phyloP scores from a whole-genome alignment of 805 yeast species.

The Cyberlindnera lachancei region DNA sequence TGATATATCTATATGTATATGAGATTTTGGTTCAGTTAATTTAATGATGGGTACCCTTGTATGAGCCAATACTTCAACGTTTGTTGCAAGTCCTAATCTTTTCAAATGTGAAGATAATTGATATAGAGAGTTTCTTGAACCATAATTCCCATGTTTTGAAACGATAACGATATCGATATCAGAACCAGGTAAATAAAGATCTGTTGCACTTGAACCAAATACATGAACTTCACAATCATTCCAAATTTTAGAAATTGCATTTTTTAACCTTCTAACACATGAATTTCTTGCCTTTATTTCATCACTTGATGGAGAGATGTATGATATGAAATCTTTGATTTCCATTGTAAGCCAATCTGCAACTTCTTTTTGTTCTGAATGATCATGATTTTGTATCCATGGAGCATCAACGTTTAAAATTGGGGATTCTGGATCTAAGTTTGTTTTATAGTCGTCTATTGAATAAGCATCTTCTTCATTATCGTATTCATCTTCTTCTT shows the following conservation, averaged over 20 bases:
- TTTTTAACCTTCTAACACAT: slow-evolving; percentile 54
- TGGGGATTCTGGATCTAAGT: slow-evolving; percentile 6
- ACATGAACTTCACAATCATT: slow-evolving; percentile 72
- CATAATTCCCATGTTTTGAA: slow-evolving; percentile 51
- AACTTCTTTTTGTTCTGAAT: slow-evolving; percentile 65
- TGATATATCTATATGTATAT: slow-evolving; percentile 80
- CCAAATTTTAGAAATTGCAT: slow-evolving; percentile 54
- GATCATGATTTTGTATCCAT: slow-evolving; percentile 76
- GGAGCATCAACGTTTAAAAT: slow-evolving; percentile 36
- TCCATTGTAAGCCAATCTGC: slow-evolving; percentile 85
- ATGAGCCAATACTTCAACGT: slow-evolving; percentile 78
- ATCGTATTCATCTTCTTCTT: slow-evolving; percentile 10
- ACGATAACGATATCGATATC: slow-evolving; percentile 91
- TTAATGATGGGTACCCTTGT: slow-evolving; percentile 95
- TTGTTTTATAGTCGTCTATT: slow-evolving; percentile 21
- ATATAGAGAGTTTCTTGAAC: slow-evolving; percentile 58
- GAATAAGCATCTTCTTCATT: slow-evolving; percentile 22
- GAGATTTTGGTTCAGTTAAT: slow-evolving; percentile 65
- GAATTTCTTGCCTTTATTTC: slow-evolving; percentile 65
- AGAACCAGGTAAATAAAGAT: slow-evolving; percentile 86
- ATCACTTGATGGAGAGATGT: slow-evolving; percentile 73
- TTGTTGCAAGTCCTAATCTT: slow-evolving; percentile 51
- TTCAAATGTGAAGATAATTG: slow-evolving; percentile 66
- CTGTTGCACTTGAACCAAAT: slow-evolving; percentile 94
- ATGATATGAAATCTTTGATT: slow-evolving; percentile 74